Base-by-base conservation (phyloP, 2,329 filamentous ascomycete species). In the Ilyonectria destructans region DNA sequence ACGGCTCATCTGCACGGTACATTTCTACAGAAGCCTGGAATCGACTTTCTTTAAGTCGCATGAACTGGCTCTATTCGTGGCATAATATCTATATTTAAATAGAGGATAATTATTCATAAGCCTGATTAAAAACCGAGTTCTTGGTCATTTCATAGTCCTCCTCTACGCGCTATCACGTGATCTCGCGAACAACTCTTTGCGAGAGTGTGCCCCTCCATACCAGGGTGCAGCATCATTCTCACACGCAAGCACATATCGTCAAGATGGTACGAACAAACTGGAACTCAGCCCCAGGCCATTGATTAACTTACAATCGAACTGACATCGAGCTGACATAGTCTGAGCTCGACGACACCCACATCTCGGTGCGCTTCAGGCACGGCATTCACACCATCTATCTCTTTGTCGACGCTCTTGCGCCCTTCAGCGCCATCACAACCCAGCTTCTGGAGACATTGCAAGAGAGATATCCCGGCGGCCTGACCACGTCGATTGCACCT, bases 331-430 rank as follows among this genome's bases (percentile, higher is more conserved):
- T 31, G 9, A 1, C 13, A 2, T 33, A 77, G 76, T 60, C 72
- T 52, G 73, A 78, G 43, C 71, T 82, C 21, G 80, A 83, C 67
- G 85, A 89, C 51, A 82, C 85, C n/a, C 83, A 87, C 72, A 85
- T 89, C 74, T 93, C 92, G 10, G 82, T 95, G 62, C 87, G 91
- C 67, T 90, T 95, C 82, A 94, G 94, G 80, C 87, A 92, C 78
- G 90, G 92, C 77, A 89, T 89, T 65, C 88, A 90, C 74, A 95
- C 92, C 4, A 85, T 94, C 71, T 89, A 93, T 74, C 84, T 95
- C 65, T 90, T 92, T 69, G 85, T 92, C 52, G 86, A 89, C 45
- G 82, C 89, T 6, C 82, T 86, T 15, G 85, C 86, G 45, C 80
- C 89, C 12, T 89, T 94, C 75, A 81, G 84, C 17, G 80, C 84